These are phyloP conservation scores for Trichothecium sympodiale DNA, from an alignment of 2,329 filamentous ascomycete genomes.

Conservation along the genomic window DNA sequence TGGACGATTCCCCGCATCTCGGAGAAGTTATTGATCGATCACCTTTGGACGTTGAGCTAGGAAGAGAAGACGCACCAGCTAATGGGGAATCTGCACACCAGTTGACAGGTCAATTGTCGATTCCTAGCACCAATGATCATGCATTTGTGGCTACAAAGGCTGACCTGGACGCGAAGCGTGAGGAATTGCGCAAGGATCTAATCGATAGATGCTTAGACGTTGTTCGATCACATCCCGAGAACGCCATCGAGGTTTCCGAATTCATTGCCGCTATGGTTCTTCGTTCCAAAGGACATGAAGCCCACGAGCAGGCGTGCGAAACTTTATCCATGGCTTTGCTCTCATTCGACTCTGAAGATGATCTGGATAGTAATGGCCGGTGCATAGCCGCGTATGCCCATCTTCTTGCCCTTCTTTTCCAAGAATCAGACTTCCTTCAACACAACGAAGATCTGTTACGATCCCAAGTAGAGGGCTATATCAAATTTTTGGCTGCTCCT, in stretches of 20 bases:
- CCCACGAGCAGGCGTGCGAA: conserved; percentile 63
- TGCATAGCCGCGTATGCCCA: conserved; percentile 83
- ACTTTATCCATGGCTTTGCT: conserved; percentile 79
- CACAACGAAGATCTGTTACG: conserved; percentile 64
- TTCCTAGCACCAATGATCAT: conserved; percentile 5
- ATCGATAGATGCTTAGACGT: conserved; percentile 88
- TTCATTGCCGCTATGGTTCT: conserved; percentile 65
- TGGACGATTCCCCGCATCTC: conserved; percentile 19
- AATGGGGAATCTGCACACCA: not conserved
- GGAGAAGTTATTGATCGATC: conserved; percentile 16
- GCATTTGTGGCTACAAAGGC: conserved; percentile 43
- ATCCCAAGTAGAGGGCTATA: conserved; percentile 63
- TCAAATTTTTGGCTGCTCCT: conserved; percentile 67
- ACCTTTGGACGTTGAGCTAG: conserved; percentile 7
- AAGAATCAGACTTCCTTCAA: conserved; percentile 71
- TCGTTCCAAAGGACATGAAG: conserved; percentile 42
- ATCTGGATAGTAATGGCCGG: conserved; percentile 50
- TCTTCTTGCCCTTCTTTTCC: conserved; percentile 75
- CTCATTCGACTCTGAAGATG: conserved; percentile 46
- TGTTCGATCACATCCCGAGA: conserved; percentile 74
- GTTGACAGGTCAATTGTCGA: conserved; percentile 10
- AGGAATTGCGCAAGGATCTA: conserved; percentile 60
- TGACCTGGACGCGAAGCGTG: conserved; percentile 66
- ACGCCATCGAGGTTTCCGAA: conserved; percentile 85
- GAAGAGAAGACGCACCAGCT: conserved; percentile 8